Base-by-base conservation (phyloP, 2,329 filamentous ascomycete species). In the Hymenoscyphus infarciens region DNA sequence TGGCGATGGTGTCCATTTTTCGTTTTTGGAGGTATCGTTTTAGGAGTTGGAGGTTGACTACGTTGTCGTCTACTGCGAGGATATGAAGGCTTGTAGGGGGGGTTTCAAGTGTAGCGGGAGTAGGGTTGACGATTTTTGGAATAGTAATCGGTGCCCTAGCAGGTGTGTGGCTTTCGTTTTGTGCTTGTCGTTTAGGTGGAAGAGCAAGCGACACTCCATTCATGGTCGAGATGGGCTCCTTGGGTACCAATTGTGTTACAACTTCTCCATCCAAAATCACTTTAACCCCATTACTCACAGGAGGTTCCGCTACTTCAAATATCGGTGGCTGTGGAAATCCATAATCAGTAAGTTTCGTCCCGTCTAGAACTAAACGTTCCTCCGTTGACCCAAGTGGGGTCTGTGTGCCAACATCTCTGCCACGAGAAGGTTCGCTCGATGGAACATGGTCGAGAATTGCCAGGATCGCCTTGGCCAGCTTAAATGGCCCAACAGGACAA, bases 1-100 rank as follows among this genome's bases (percentile, higher is more conserved):
- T 77, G 25, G 71, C 69, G 27, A 75, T 74, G 8, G 71, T 74
- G 29, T 75, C 73, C 7, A 72, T 71, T 7, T 77, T 75, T 5
- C 76, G 70, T 64, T 76, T 78, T 15, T 70, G 66, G n/a, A 79
- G 66, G 27, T 69, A 72, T 4, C 70, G 66, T 1, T 69, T 66
- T 2, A 79, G 72, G 2, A 79, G 72, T 60, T 76, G 72, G 25
- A 78, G 66, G 56, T 78, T 77, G 57, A 78, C 71, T 2, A 67
- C 70, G 61, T 79, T 79, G 62, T 77, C 77, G 62, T 79, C 77
- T 2, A 78, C 76, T 5, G 74, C 71, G 3, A 77, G 68, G 55
- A 77, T 69, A 29, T 57, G 61, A 1, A 71, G 61, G 11, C 64
- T 22, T 3, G 54, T 22, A 25, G 45, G 7, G 5, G 19, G 45